Evolutionary conservation across 768 basidiomycete species (phyloP), one percentile per base, ranked within the genome.

Genomic region (Dacryopinax spathularia): DNA sequence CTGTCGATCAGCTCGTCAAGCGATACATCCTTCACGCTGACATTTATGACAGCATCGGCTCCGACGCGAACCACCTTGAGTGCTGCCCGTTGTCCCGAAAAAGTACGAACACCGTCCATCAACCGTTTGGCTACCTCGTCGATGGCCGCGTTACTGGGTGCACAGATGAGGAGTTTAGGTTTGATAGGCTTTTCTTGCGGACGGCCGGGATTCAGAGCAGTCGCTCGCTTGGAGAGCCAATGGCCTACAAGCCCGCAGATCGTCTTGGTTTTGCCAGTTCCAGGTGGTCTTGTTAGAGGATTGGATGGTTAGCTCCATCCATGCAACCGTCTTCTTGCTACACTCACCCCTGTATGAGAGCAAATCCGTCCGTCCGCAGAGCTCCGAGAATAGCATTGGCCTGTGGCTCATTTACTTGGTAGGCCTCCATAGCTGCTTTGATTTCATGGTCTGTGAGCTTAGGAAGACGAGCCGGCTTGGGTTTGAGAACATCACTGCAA

Each of bases 181-280:
- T 80, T 76, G 0, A 81, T 75, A n/a, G 74, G 68, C 68, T 73
- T 79, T 66, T 80, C 80, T 33, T 72, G 71, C 15, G 75, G 74
- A 34, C 72, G 75, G 18, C 72, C 68, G 62, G 66, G 72, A 12
- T 81, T 75, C 60, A 85, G 79, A 22, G 79, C 68, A 10, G 82
- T 78, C 27, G 80, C 75, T 6, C 88, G 85, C 36, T 77, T 79
- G 1, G 86, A 82, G 36, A 96, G 72, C 70, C 88, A 91, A 2
- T 86, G 82, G 39, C 89, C 85, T 5, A 96, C 88, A n/a, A 99
- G 79, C 22, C 91, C 92, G 68, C 91, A 91, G 66, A 99, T 98
- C 0, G 96, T 99, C 22, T 91, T 95, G 9, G 96, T 99, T 76
- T 99, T 99, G 13, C 96, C 96, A 0, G 96, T 99, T 62, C 96